Base-by-base conservation (phyloP, 108 stramenopile species). In the Aurantiochytrium sp. region DNA sequence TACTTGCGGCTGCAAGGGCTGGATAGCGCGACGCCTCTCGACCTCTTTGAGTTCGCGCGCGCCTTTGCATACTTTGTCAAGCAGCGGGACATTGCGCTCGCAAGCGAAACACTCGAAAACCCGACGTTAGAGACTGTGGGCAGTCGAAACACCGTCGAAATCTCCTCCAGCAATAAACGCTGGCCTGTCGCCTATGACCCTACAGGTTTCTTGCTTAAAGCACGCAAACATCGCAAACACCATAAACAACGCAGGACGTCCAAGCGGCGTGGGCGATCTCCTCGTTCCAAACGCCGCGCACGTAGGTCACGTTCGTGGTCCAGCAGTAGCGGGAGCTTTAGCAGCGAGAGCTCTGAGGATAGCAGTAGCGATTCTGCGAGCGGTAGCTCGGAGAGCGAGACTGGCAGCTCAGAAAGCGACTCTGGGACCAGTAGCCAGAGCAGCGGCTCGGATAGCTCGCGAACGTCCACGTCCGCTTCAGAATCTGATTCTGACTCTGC, bases 51-150 rank as follows among this genome's bases (percentile, higher is more conserved):
- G 76, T 83, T 83, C 28, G 76, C 51, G 45, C 76, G 76, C 14
- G 76, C 76, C n/a, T 83, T 83, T 83, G 76, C 76, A 18, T 83
- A 83, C 49, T 83, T 83, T 35, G 76, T 83, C 23, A 47, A 53
- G 76, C 76, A 83, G 51, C 45, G 76, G 12, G 76, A 83, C 25
- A 83, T 83, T 23, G 25, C 19, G 6, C 76, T 83, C 76, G 28
- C 76, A 18, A 35, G 35, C 35, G 35, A 35, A 35, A 35, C 35
- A 0, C 35, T 35, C 2, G 35, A 35, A 35, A 35, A 35, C 2
- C 35, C 35, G 42, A 69, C 12, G 64, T 42, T 18, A 1, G 14
- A 3, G 25, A 28, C 42, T 14, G 35, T 23, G 35, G 64, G 42
- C 42, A 69, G 14, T 18, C 18, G 21, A 18, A 69, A 69, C 35